Evolutionary conservation across 306 rosid species (phyloP), one percentile per base, ranked within the genome.

Genomic region (Arachis hypogaea): DNA sequence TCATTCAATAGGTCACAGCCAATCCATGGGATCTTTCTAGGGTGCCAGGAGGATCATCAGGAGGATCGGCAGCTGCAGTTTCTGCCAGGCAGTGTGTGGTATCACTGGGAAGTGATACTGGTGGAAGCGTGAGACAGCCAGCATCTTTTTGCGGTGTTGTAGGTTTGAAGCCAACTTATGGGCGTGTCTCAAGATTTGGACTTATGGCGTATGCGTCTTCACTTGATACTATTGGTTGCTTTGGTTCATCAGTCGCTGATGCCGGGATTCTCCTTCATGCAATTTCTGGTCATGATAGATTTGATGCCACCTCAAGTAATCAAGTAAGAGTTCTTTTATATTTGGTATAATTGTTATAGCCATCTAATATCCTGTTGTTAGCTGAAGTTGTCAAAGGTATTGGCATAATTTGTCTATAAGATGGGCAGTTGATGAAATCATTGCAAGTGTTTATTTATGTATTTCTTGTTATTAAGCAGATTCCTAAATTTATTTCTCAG

Each of bases 111-210:
- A 94, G 99, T 83, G 99, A 94, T 81, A 92, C 99, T 14, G 99
- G 99, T 66, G 99, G 99, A 77, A 94, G 99, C 69, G 99, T 94
- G 77, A 84, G 99, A 85, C 99, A 92, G 84, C 99, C 99, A 8
- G 99, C 99, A 36, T 92, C 96, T 6, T 94, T 94, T 74, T 94
- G 97, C 64, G 99, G 99, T 46, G 99, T 94, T 57, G 97, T 94
- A 65, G 99, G 99, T 28, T 84, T 94, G 85, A 94, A 94, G 85
- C 99, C 99, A 5, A 94, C 99, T 0, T 94, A 94, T 73, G 99
- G 99, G 30, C 97, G 96, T 9, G 93, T 94, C 68, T 94, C 99
- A 0, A 87, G 99, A 81, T 94, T 82, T 61, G 99, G 97, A 73
- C 95, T 94, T 18, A 94, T 94, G 96, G 97, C 96, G 0, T 94